Conservation (phyloP, 768 basidiomycete genomes). For the Mycena crocata region DNA sequence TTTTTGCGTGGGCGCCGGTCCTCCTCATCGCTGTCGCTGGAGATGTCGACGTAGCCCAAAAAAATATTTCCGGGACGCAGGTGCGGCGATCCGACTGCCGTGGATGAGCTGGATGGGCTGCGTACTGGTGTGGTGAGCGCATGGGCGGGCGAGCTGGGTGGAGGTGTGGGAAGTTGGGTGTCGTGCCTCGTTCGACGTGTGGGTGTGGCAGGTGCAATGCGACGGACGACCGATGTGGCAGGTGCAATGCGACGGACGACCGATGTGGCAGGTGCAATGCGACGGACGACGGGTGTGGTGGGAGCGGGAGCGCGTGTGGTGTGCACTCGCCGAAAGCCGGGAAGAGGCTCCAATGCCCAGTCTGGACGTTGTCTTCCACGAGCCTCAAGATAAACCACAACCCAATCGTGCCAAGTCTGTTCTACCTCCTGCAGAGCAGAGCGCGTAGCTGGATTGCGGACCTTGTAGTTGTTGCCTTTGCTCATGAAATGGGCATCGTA, state of each 20-base stretch:
- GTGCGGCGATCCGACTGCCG: background rate
- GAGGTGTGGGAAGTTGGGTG: conserved; percentile 3
- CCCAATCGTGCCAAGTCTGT: conserved; percentile 14
- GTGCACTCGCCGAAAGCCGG: conserved; percentile 3
- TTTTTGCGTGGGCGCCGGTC: background rate
- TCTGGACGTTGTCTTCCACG: background rate
- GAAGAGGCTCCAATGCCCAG: conserved; percentile 22
- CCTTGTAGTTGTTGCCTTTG: background rate
- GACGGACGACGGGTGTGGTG: background rate
- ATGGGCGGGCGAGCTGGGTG: background rate
- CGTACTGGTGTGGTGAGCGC: background rate
- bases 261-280: background rate
- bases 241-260: background rate
- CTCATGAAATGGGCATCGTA: conserved; percentile 10
- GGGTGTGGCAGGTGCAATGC: background rate
- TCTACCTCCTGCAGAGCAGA: background rate
- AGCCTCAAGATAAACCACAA: conserved; percentile 3
- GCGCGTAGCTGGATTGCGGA: background rate
- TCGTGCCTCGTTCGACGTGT: background rate
- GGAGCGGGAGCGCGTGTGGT: background rate
- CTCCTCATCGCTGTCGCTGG: background rate
- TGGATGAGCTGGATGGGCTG: background rate
- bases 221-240: background rate
- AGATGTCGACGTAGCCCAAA: background rate
- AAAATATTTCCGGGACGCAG: background rate